Evolutionary conservation across 1,284 basidiomycete species (phyloP).

Genomic region (Ceraceosorus guamensis): DNA sequence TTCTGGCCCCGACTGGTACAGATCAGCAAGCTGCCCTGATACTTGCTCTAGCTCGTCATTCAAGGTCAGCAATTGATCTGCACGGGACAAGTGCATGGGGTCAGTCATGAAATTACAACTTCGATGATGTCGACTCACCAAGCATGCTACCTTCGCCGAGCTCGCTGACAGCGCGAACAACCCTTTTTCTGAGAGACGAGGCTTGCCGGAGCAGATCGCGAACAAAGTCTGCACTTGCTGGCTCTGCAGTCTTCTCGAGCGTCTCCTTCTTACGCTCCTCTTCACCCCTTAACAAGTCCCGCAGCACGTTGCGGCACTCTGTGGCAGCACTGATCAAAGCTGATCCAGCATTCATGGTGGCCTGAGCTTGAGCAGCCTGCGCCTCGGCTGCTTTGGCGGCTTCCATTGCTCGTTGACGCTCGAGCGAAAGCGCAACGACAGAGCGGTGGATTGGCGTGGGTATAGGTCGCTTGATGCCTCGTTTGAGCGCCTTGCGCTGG

Average conservation of each 20-base stretch:
- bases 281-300: constrained; percentile 24
- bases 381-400: constrained; percentile 18
- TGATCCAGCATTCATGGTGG: constrained; percentile 14
- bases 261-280: constrained; percentile 20
- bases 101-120: too few species aligned
- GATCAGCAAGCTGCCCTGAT: constrained; percentile 16
- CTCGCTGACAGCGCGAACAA: constrained; percentile 15
- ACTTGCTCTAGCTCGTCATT: constrained; percentile 32
- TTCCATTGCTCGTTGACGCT: constrained; percentile 34
- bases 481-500: constrained; percentile 22
- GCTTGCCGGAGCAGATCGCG: constrained; percentile 28
- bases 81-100: too few species aligned
- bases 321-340: constrained; percentile 15
- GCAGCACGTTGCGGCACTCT: constrained; percentile 23
- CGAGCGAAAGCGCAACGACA: constrained; percentile 20
- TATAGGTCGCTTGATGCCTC: constrained; percentile 30
- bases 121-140: too few species aligned
- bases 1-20: too few species aligned
- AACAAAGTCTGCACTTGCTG: constrained; percentile 19
- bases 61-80: constrained; percentile 16
- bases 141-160: constrained; percentile 13
- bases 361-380: constrained; percentile 14
- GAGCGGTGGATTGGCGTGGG: constrained; percentile 42
- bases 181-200: constrained; percentile 12
- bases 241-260: constrained; percentile 12